Conservation (phyloP, 805 yeast species). For the Barnettozyma siamensis region DNA sequence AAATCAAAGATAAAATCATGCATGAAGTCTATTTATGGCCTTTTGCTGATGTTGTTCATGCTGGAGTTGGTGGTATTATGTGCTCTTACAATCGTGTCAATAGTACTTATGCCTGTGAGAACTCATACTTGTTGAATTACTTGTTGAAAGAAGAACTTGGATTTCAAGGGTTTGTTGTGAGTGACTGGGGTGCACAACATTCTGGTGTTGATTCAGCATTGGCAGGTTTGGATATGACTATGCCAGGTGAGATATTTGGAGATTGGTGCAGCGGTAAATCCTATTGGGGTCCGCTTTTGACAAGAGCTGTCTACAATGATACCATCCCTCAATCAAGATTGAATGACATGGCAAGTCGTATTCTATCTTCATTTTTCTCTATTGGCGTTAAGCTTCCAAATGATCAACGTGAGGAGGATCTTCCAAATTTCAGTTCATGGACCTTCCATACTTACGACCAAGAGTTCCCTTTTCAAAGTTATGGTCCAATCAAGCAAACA, state of each 20-base stretch:
- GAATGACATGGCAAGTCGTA: slow-evolving; percentile 58
- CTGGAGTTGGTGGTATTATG: slow-evolving; percentile 59
- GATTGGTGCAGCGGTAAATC: slow-evolving; percentile 50
- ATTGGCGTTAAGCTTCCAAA: slow-evolving; percentile 30
- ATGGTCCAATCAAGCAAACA: slow-evolving; percentile 46
- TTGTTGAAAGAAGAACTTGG: slow-evolving; percentile 57
- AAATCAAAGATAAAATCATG: slow-evolving; percentile 55
- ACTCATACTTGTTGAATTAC: slow-evolving; percentile 47
- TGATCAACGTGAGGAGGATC: slow-evolving; percentile 35
- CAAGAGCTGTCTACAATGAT: slow-evolving; percentile 49
- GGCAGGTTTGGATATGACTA: slow-evolving; percentile 59
- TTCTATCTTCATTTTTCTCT: slow-evolving; percentile 51
- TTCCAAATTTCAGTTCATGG: slow-evolving; percentile 56
- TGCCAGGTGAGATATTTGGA: slow-evolving; percentile 56
- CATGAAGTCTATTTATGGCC: slow-evolving; percentile 64
- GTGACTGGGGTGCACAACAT: slow-evolving; percentile 65
- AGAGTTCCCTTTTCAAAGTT: slow-evolving; percentile 45
- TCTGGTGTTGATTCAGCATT: slow-evolving; percentile 50
- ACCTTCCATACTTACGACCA: slow-evolving; percentile 51
- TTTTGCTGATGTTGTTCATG: slow-evolving; percentile 54
- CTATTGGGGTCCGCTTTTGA: slow-evolving; percentile 52
- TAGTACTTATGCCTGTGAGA: slow-evolving; percentile 54
- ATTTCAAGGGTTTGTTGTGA: slow-evolving; percentile 61
- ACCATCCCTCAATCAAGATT: slow-evolving; percentile 48
- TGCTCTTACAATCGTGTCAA: slow-evolving; percentile 55